Conservation (phyloP, 371 early-diverging fungal species). For the Umbelopsis sp. region DNA sequence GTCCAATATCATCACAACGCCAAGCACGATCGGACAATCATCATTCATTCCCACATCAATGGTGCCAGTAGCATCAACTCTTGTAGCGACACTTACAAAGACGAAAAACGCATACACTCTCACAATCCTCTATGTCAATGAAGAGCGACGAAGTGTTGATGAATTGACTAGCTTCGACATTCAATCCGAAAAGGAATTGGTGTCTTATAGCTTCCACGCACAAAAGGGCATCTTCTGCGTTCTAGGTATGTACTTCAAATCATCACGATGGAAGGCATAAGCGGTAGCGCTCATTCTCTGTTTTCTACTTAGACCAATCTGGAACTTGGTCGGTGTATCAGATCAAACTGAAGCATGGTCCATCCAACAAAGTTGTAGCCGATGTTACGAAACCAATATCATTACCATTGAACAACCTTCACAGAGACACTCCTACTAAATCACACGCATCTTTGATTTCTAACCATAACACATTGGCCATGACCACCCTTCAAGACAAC, state of each 20-base stretch:
- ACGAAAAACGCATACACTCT: conserved; percentile 30
- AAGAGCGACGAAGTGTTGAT: conserved; percentile 54
- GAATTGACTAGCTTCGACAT: conserved; percentile 36
- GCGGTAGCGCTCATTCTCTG: too few relatives aligned
- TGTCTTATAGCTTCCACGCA: conserved; percentile 55
- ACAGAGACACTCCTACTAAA: conserved; percentile 28
- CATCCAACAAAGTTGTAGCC: conserved; percentile 38
- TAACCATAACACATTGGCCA: conserved; percentile 1
- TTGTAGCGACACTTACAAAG: conserved; percentile 45
- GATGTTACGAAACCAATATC: conserved; percentile 30
- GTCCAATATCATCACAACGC: conserved; percentile 52
- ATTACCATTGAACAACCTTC: conserved; percentile 33
- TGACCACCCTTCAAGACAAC: conserved; percentile 50
- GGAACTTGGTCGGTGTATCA: conserved; percentile 47
- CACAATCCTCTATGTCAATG: conserved; percentile 52
- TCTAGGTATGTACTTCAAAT: neutral
- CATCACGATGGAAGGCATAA: too few relatives aligned
- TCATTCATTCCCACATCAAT: conserved; percentile 55
- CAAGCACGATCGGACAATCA: conserved; percentile 42
- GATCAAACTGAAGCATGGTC: conserved; percentile 38
- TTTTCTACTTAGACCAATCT: conserved; percentile 13
- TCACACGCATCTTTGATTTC: conserved; percentile 29
- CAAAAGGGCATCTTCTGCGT: conserved; percentile 31
- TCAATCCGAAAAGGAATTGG: conserved; percentile 19
- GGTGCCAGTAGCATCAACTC: conserved; percentile 50